Evolutionary conservation across 768 basidiomycete species (phyloP).

Genomic region (Butyriboletus loyo): DNA sequence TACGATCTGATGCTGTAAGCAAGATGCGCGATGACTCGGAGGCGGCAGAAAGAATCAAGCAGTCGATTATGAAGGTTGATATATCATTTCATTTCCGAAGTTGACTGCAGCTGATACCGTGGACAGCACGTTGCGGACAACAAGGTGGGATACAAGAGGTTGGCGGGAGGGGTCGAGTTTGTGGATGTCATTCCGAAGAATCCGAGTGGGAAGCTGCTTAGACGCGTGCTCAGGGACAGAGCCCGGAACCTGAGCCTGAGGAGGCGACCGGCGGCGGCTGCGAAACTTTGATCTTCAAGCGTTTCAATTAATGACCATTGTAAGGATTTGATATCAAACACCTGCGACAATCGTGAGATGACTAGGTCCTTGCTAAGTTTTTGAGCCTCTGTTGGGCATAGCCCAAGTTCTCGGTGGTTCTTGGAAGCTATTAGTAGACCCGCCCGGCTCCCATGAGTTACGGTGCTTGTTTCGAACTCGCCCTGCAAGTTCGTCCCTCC

Average conservation of each 20-base stretch:
- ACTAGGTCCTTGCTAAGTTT: no score
- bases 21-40: slow-evolving; percentile 33
- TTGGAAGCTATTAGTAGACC: background rate
- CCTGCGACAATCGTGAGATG: background rate
- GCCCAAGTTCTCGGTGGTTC: no score
- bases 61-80: slow-evolving; percentile 53
- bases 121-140: slow-evolving; percentile 54
- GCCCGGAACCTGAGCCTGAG: slow-evolving; percentile 33
- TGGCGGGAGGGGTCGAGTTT: slow-evolving; percentile 62
- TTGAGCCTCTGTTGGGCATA: no score
- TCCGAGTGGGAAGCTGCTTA: slow-evolving; percentile 65
- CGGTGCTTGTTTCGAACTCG: background rate
- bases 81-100: background rate
- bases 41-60: slow-evolving; percentile 34
- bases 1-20: slow-evolving; percentile 37
- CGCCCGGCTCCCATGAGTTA: background rate
- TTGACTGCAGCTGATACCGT: background rate
- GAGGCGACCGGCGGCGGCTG: no score
- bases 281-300: slow-evolving; percentile 26
- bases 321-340: background rate
- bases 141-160: slow-evolving; percentile 58
- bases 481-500: background rate
- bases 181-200: slow-evolving; percentile 65
- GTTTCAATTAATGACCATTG: slow-evolving; percentile 1
- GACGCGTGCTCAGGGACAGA: slow-evolving; percentile 51